Conservation (phyloP, 495 filamentous ascomycete species). For the Geoglossum glabrum region DNA sequence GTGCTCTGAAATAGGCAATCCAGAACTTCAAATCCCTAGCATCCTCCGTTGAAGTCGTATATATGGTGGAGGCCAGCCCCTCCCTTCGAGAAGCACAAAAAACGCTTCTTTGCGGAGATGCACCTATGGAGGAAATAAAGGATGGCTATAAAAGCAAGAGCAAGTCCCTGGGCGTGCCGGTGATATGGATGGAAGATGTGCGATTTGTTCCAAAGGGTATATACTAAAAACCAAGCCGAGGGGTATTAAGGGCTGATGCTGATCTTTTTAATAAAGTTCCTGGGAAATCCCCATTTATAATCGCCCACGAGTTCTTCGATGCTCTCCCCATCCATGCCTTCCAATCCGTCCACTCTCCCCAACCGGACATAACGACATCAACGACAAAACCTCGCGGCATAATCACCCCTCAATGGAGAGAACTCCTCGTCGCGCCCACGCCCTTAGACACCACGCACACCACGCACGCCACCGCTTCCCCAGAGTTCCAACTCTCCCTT, state of each 20-base stretch:
- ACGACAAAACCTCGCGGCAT: conserved; percentile 18
- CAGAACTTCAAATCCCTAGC: conserved; percentile 60
- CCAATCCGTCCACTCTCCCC: conserved; percentile 38
- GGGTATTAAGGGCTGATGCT: background rate
- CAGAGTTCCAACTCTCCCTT: conserved; percentile 71
- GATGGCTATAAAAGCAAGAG: conserved; percentile 56
- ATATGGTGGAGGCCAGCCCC: conserved; percentile 76
- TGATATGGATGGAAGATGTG: conserved; percentile 87
- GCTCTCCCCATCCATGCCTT: conserved; percentile 97
- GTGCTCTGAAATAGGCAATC: conserved; percentile 41
- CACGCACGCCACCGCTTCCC: conserved; percentile 24
- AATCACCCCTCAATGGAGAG: conserved; percentile 49
- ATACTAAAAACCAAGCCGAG: background rate
- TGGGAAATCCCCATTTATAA: conserved; percentile 66
- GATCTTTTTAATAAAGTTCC: conserved; percentile 17
- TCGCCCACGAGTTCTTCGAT: conserved; percentile 97
- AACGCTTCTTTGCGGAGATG: conserved; percentile 61
- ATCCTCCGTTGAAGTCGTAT: conserved; percentile 60
- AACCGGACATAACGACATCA: conserved; percentile 16
- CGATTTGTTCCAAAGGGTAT: conserved; percentile 55
- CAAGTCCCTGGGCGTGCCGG: conserved; percentile 48
- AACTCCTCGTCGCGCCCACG: conserved; percentile 62
- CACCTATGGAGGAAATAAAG: conserved; percentile 44
- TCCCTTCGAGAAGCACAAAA: conserved; percentile 58
- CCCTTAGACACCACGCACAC: conserved; percentile 27